These are phyloP conservation scores for Tremella yokohamensis DNA, from an alignment of 768 basidiomycete species.

Conservation along the genomic window DNA sequence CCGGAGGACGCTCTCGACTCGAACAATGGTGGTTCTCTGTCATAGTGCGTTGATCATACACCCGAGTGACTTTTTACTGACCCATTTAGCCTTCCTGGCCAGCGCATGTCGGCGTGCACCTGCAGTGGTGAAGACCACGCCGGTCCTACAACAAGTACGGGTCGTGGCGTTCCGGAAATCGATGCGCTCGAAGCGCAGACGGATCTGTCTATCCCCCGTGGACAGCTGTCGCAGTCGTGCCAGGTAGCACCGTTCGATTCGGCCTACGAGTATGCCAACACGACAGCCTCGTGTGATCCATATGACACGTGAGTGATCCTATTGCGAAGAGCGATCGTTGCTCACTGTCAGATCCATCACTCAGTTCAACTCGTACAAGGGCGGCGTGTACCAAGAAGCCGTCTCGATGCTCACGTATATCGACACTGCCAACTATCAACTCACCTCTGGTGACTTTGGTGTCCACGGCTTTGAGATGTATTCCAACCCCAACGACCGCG, in stretches of 20 bases:
- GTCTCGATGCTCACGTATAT: slow-evolving; percentile 31
- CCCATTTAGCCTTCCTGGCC: slow-evolving; percentile 64
- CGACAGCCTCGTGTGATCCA: slow-evolving; percentile 34
- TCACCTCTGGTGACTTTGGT: slow-evolving; percentile 16
- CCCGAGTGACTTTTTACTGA: not conserved
- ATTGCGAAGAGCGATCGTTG: too few relatives aligned
- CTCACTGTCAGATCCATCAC: slow-evolving; percentile 31
- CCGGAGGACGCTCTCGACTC: slow-evolving; percentile 30
- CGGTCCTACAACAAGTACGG: slow-evolving; percentile 76
- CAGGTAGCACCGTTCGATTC: slow-evolving; percentile 70
- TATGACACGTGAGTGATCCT: slow-evolving; percentile 29
- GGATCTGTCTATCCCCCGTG: slow-evolving; percentile 40
- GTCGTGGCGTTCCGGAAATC: slow-evolving; percentile 81
- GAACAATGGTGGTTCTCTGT: slow-evolving; percentile 26
- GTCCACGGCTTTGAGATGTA: slow-evolving; percentile 66
- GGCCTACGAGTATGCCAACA: slow-evolving; percentile 57
- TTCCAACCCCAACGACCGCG: slow-evolving; percentile 64
- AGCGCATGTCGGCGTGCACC: slow-evolving; percentile 81
- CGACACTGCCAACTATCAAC: slow-evolving; percentile 18
- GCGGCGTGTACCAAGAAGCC: slow-evolving; percentile 52
- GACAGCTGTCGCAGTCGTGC: slow-evolving; percentile 74
- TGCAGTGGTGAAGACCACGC: slow-evolving; percentile 81
- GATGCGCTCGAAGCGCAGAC: slow-evolving; percentile 81
- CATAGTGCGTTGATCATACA: slow-evolving; percentile 30
- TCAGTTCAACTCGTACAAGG: slow-evolving; percentile 49